Conservation (phyloP, 192 early-diverging fungal genomes). For the Linnemannia schmuckeri region DNA sequence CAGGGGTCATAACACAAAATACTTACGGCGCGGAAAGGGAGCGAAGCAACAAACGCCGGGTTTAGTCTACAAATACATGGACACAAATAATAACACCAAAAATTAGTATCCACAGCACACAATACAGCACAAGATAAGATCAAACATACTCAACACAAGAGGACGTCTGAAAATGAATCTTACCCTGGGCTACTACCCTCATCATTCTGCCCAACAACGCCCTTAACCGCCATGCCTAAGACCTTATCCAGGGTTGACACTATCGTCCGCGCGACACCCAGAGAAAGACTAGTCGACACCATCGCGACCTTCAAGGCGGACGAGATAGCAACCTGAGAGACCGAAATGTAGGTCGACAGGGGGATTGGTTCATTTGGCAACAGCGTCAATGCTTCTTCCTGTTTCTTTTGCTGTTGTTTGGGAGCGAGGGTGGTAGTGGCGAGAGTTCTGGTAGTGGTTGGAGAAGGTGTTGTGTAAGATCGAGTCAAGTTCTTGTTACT, state of each 20-base stretch:
- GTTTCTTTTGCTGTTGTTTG: background rate
- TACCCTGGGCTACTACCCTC: conserved; percentile 25
- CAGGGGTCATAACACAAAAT: background rate
- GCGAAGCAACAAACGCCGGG: conserved; percentile 45
- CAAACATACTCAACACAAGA: background rate
- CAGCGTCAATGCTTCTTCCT: background rate
- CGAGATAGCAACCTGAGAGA: conserved; percentile 43
- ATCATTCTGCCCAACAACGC: conserved; percentile 29
- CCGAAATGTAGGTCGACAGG: conserved; percentile 36
- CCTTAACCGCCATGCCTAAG: conserved; percentile 26
- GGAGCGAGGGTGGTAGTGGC: background rate
- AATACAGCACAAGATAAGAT: background rate
- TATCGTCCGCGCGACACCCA: conserved; percentile 42
- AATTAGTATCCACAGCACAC: background rate
- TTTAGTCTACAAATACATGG: conserved; percentile 17
- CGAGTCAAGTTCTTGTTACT: background rate
- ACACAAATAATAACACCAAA: background rate
- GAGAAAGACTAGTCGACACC: conserved; percentile 46
- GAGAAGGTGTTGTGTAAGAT: background rate
- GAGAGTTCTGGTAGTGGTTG: background rate
- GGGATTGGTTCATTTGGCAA: conserved; percentile 32
- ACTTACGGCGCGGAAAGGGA: conserved; percentile 52
- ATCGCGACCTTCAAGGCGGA: conserved; percentile 51
- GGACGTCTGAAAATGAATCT: background rate
- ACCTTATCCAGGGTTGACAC: conserved; percentile 42